A percentile compares a stretch with the other conserved stretches of the same genome.
phyloP scores from a whole-genome alignment of 306 rosid species.

The Quercus bicolor region DNA sequence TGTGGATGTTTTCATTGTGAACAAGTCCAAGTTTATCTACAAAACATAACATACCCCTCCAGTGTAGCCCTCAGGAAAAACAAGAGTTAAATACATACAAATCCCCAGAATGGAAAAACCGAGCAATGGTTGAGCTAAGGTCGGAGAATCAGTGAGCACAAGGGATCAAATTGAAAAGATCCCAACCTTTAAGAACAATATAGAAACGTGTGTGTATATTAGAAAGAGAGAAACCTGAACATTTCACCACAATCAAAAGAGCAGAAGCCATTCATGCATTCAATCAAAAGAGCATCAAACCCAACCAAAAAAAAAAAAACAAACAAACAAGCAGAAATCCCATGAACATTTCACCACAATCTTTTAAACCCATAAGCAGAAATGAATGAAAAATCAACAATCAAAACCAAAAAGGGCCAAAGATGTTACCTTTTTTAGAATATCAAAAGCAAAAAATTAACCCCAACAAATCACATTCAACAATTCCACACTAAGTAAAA shows the following conservation, averaged over 20 bases:
- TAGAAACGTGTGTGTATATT: not conserved
- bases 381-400: constrained; percentile 10
- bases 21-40: not conserved
- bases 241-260: not conserved
- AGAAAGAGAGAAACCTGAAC: not conserved
- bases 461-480: constrained; percentile 23
- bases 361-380: constrained; percentile 6
- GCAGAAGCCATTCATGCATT: constrained; percentile 41
- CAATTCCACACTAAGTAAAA: constrained; percentile 1
- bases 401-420: constrained; percentile 9
- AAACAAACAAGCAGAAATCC: constrained; percentile 1
- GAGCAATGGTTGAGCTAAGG: not conserved
- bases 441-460: constrained; percentile 32
- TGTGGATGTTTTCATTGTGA: not conserved
- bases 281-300: constrained; percentile 13
- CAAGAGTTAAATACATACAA: not conserved
- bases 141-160: not conserved
- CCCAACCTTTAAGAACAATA: not conserved
- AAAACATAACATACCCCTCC: not conserved
- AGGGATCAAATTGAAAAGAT: constrained; percentile 6
- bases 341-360: constrained; percentile 2
- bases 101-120: not conserved
- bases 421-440: not conserved
- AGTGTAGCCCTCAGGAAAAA: not conserved
- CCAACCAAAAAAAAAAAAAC: not conserved